Evolutionary conservation across 1,284 basidiomycete genomes (phyloP).

Genomic region (Pterula multifida): DNA sequence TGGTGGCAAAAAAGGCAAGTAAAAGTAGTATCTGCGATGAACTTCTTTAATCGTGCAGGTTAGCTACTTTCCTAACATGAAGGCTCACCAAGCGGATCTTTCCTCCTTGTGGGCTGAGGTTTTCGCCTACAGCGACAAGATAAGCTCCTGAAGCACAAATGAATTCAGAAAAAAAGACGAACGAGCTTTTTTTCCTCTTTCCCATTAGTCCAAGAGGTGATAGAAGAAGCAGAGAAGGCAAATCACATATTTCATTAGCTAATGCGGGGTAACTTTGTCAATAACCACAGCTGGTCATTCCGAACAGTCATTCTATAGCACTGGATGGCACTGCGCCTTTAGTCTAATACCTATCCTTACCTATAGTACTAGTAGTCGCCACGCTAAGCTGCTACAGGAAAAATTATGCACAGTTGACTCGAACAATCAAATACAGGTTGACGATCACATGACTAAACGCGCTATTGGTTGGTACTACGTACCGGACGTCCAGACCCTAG

Average conservation of each 20-base stretch:
- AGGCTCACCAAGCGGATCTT: slow-evolving; percentile 56
- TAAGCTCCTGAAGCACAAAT: not conserved
- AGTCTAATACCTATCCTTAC: no score
- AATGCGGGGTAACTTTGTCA: not conserved
- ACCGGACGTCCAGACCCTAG: no score
- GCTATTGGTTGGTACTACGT: slow-evolving; percentile 1
- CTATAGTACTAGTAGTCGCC: no score
- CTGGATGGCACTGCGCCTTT: no score
- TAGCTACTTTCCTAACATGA: not conserved
- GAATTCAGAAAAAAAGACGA: not conserved
- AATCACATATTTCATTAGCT: slow-evolving; percentile 5
- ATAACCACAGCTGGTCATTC: no score
- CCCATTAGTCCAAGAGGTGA: slow-evolving; percentile 39
- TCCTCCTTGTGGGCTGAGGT: slow-evolving; percentile 41
- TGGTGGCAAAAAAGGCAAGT: slow-evolving; percentile 88
- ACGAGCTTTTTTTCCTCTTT: slow-evolving; percentile 61
- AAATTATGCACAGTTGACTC: no score
- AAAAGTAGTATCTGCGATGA: slow-evolving; percentile 53
- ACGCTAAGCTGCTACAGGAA: no score
- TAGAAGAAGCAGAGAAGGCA: slow-evolving; percentile 2
- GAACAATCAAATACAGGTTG: no score
- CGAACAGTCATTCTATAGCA: no score
- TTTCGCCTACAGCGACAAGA: not conserved
- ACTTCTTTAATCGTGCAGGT: slow-evolving; percentile 6
- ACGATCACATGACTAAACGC: slow-evolving; percentile 19